A percentile compares a stretch with the other conserved stretches of the same genome.
These are phyloP conservation scores for Parmelia sp. DNA, from an alignment of 495 filamentous ascomycete genomes.

Conservation along the genomic window DNA sequence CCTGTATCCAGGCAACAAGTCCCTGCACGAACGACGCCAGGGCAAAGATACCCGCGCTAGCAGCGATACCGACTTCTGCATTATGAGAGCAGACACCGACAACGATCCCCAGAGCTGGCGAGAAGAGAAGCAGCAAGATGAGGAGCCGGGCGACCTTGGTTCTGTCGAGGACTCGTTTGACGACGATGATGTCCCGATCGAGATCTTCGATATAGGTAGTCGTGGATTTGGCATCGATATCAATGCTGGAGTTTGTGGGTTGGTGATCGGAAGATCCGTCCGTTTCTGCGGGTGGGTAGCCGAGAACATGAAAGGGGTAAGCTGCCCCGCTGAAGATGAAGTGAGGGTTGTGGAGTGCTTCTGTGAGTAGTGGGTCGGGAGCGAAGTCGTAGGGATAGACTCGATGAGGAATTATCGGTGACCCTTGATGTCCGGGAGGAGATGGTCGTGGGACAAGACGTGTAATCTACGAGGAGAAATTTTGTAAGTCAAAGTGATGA, in stretches of 20 bases:
- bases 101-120: slow-evolving; percentile 5
- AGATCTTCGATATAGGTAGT: neutral
- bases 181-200: neutral
- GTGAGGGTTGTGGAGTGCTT: neutral
- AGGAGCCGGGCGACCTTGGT: slow-evolving; percentile 18
- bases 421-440: neutral
- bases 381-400: neutral
- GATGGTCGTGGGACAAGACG: neutral
- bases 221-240: neutral
- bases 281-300: neutral
- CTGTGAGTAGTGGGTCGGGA: neutral
- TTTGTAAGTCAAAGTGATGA: neutral
- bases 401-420: neutral
- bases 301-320: too few relatives aligned
- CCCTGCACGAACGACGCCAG: slow-evolving; percentile 15
- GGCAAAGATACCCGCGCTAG: slow-evolving; percentile 14
- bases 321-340: too few relatives aligned
- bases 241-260: neutral
- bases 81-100: slow-evolving; percentile 15
- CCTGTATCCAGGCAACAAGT: slow-evolving; percentile 12
- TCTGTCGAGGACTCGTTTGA: slow-evolving; percentile 16
- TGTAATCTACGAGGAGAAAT: neutral
- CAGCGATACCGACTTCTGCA: slow-evolving; percentile 18
- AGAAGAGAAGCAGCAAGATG: slow-evolving; percentile 15
- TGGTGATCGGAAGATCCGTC: neutral